Evolutionary conservation across 2,329 filamentous ascomycete genomes (phyloP), one percentile per base, ranked within the genome.

Genomic region (Diaporthe citriasiana): DNA sequence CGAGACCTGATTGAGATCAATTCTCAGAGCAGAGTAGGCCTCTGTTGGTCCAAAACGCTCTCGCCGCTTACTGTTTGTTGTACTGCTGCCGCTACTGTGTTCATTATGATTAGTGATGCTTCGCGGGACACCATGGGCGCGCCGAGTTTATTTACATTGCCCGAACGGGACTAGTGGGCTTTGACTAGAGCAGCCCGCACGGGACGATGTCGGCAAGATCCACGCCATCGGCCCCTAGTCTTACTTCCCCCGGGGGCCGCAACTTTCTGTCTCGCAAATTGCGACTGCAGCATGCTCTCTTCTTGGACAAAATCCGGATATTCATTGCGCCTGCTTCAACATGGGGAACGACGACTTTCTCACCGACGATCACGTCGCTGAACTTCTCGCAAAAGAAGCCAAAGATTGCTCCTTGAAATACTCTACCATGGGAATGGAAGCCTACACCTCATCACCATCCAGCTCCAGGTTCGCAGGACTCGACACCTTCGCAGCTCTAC

Each of bases 381-480:
- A 89, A 63, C 85, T 98, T n/a, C 87, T 98, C 47, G 90, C 92
- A 68, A 90, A 93, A 77, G 95, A 98, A 82, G 95, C 95, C 17
- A 91, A 89, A 74, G 90, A 93, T 73, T 93, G 88, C 78, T 93
- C 93, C 3, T 84, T 93, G 60, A 93, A 90, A 79, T 97, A 95
- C 81, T 93, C 94, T 0, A 85, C 92, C 9, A 87, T 94, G 80
- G 95, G 94, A 13, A 85, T 95, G 76, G 90, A 93, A 71, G 93
- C 93, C 25, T 93, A 85, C 77, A 87, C 87, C 78, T 77, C 82
- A 35, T 76, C 80, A 70, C 88, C 88, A 87, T 89, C 72, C 25
- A 57, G 70, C 35, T 72, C 74, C 27, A 71, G 74, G 74, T 75
- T 60, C 69, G 74, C 69, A 63, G 40, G 19, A 22, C 15, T 53